These are phyloP conservation scores for Schizothecium vesticola DNA, from an alignment of 495 filamentous ascomycete species.

Conservation along the genomic window DNA sequence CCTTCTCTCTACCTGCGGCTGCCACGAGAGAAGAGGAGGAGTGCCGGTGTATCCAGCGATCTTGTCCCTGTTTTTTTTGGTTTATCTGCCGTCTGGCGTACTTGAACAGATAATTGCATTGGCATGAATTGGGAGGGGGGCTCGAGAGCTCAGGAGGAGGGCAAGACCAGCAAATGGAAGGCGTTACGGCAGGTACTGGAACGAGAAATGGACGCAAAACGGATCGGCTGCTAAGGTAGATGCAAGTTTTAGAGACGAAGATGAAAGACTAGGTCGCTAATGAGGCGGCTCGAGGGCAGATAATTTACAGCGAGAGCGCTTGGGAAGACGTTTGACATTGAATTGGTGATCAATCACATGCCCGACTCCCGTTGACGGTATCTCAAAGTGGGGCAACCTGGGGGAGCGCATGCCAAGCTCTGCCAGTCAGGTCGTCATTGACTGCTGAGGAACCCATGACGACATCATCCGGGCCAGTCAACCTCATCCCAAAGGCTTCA, in stretches of 20 bases:
- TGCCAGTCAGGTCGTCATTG: not conserved
- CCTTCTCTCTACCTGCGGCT: not conserved
- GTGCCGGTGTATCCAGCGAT: not conserved
- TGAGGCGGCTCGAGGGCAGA: no score
- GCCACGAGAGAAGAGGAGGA: no score
- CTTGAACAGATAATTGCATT: not conserved
- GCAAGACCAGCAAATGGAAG: not conserved
- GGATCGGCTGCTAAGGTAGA: not conserved
- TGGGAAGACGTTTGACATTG: not conserved
- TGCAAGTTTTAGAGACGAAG: not conserved
- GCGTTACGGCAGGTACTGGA: not conserved
- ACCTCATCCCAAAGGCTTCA: not conserved
- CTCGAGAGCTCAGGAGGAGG: not conserved
- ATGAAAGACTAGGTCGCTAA: not conserved
- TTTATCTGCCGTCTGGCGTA: not conserved
- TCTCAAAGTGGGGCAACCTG: not conserved
- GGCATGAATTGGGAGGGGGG: not conserved
- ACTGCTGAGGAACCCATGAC: conserved; percentile 14
- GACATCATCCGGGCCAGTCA: conserved; percentile 7
- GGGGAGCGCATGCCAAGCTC: not conserved
- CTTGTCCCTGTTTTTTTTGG: not conserved
- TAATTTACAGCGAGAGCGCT: not conserved
- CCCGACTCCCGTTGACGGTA: not conserved
- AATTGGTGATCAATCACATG: not conserved
- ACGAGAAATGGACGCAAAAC: not conserved